Base-by-base conservation (phyloP, 371 early-diverging fungal species). In the Mortierella polycephala region DNA sequence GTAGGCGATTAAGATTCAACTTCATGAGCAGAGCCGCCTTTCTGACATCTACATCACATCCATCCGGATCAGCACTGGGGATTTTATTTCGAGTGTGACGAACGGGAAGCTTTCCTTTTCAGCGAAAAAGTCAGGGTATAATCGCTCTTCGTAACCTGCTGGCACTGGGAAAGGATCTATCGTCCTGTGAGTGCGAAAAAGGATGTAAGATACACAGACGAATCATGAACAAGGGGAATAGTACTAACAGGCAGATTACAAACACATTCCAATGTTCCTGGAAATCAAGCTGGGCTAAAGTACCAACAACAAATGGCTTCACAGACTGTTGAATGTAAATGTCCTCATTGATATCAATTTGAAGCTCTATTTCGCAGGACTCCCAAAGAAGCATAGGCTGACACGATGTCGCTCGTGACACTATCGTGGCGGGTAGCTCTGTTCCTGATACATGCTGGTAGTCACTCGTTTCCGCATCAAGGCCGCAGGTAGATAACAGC, bases 101-200 rank as follows among this genome's bases (percentile, higher is more conserved):
- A 67, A 67, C 9, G 67, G 67, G 40, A 44, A 44, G 45, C 67
- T 60, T 60, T 67, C 67, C 60, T 54, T 51, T 37, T 67, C 59
- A n/a, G 30, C 67, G 11, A 53, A 60, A 55, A 67, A 59, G 12
- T 67, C 67, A n/a, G 67, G 67, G 21, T 46, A 59, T 37, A 60
- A 54, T 52, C 53, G 46, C 57, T 60, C 67, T 60, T 67, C 67
- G 47, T 42, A 67, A 23, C 20, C 67, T 45, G 60, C 8, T 21
- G 67, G 67, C 46, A 60, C 53, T 60, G 67, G 60, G 40, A 67
- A 57, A 12, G 54, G 53, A 39, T 67, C 67, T 21, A 52, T 59
- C 8, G 60, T 67, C 67, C 67, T 67, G 44, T 45, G 45, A 45
- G 55, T 63, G 46, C 47, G 44, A 63, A 63, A 56, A 54, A 7